phyloP scores from a whole-genome alignment of 768 basidiomycete genomes.

The Coprinellus micaceus region DNA sequence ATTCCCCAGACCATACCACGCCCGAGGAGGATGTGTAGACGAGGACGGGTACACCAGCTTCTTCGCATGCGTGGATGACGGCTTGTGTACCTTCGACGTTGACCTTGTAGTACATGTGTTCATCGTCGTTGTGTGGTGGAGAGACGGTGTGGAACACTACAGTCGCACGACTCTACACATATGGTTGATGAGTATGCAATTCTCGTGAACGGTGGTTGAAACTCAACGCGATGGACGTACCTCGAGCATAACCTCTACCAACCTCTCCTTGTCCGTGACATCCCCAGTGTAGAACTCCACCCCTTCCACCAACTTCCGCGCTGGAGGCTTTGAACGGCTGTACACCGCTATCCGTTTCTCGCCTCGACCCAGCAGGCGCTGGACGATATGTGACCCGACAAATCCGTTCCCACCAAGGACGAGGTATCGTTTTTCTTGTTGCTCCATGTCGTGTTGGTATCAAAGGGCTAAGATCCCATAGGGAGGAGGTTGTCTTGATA shows the following conservation, averaged over 20 bases:
- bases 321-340: neutral
- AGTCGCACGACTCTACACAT: conserved; percentile 35
- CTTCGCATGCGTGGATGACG: conserved; percentile 61
- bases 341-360: neutral
- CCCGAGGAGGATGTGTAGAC: conserved; percentile 80
- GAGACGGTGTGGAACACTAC: conserved; percentile 84
- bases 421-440: neutral
- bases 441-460: no score
- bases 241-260: neutral
- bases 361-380: neutral
- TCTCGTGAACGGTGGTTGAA: no score
- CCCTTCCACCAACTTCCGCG: neutral
- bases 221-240: conserved; percentile 19
- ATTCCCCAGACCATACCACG: conserved; percentile 64
- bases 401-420: neutral
- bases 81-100: conserved; percentile 77
- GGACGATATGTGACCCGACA: neutral
- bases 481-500: no score
- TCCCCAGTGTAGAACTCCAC: neutral
- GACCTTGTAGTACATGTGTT: conserved; percentile 69
- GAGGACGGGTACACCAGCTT: conserved; percentile 59
- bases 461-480: no score
- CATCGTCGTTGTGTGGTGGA: conserved; percentile 48
- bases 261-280: neutral
- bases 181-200: no score